Evolutionary conservation across 108 stramenopile genomes (phyloP).

Genomic region (Cyclotella atomus): DNA sequence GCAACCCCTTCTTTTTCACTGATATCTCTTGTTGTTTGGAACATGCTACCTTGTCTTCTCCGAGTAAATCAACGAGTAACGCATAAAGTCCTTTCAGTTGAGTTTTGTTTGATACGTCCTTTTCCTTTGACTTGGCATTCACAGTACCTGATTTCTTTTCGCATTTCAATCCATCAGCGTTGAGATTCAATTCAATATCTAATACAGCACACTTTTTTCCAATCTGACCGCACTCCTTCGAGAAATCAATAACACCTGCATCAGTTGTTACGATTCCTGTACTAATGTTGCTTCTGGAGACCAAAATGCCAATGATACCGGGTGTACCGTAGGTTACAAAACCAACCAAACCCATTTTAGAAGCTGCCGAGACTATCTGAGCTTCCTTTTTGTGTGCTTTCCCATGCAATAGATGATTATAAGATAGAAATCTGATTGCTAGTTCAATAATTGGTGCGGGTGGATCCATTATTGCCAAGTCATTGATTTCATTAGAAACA

Average conservation of each 20-base stretch:
- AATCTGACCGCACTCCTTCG: constrained; percentile 20
- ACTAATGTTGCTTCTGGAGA: constrained; percentile 1
- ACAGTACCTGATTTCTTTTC: neutral
- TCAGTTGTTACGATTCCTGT: neutral
- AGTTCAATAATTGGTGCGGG: neutral
- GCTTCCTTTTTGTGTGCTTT: constrained; percentile 38
- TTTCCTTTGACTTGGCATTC: neutral
- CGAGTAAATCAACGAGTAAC: constrained; percentile 1
- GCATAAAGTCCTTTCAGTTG: neutral
- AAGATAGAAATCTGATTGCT: constrained; percentile 13
- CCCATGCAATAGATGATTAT: constrained; percentile 20
- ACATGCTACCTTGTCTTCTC: constrained; percentile 2
- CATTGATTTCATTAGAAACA: neutral
- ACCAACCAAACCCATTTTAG: constrained; percentile 18
- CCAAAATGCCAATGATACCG: constrained; percentile 11
- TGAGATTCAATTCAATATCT: constrained; percentile 8
- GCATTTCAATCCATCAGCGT: neutral
- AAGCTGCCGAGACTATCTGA: constrained; percentile 8
- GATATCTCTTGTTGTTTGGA: neutral
- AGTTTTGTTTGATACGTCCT: neutral
- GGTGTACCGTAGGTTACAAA: constrained; percentile 23
- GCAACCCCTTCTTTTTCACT: constrained; percentile 5
- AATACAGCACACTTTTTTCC: constrained; percentile 19
- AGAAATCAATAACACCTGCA: constrained; percentile 13
- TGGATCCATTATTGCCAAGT: neutral